A percentile compares a stretch with the other conserved stretches of the same genome.
phyloP scores from a whole-genome alignment of 192 early-diverging fungal genomes.

The Coemansia sp. region DNA sequence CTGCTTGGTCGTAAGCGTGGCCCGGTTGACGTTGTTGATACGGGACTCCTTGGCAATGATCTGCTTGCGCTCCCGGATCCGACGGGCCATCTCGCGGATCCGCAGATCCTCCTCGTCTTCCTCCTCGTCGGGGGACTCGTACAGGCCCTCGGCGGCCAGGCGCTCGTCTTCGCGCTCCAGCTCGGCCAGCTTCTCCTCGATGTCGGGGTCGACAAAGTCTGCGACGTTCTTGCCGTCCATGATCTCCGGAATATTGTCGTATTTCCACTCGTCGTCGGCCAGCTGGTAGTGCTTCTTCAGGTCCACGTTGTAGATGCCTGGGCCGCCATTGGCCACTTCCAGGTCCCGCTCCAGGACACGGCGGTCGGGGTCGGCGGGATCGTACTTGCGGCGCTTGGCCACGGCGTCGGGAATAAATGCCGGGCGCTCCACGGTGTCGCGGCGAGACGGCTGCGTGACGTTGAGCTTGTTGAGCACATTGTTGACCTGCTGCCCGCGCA shows the following conservation, averaged over 20 bases:
- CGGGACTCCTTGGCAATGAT: slow-evolving; percentile 74
- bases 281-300: slow-evolving; percentile 91
- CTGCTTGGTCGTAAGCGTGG: slow-evolving; percentile 56
- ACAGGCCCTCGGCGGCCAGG: slow-evolving; percentile 90
- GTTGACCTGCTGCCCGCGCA: slow-evolving; percentile 85
- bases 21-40: slow-evolving; percentile 79
- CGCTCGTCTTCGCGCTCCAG: slow-evolving; percentile 97
- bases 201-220: slow-evolving; percentile 97
- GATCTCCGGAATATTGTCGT: slow-evolving; percentile 98
- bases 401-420: slow-evolving; percentile 79
- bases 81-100: slow-evolving; percentile 71
- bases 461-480: slow-evolving; percentile 96
- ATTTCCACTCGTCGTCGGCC: slow-evolving; percentile 85
- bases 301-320: slow-evolving; percentile 95
- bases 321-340: slow-evolving; percentile 85
- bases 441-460: slow-evolving; percentile 79
- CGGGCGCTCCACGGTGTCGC: slow-evolving; percentile 82
- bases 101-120: slow-evolving; percentile 77
- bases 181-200: slow-evolving; percentile 91
- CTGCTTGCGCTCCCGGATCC: slow-evolving; percentile 83
- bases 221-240: slow-evolving; percentile 98
- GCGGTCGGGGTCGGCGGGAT: slow-evolving; percentile 78
- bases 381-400: slow-evolving; percentile 68
- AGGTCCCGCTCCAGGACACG: slow-evolving; percentile 84
- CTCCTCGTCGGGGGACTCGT: slow-evolving; percentile 74